Conservation (phyloP, 164 flowering plant species). For the Tinospora cordifolia region DNA sequence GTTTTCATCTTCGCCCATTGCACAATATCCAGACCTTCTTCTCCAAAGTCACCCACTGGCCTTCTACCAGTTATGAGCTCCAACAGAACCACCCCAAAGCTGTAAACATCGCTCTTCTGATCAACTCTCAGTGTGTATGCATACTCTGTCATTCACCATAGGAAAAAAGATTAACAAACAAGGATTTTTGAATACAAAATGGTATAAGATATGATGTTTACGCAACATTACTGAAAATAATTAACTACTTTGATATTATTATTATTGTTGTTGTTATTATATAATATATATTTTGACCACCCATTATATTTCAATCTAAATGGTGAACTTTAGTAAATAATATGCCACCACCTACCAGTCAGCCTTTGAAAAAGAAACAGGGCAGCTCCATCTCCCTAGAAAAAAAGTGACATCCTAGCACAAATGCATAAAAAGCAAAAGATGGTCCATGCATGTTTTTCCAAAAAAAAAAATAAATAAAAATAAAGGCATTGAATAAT, state of each 20-base stretch:
- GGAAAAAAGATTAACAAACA: too few species aligned
- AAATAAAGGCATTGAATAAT: background rate
- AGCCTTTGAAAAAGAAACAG: background rate
- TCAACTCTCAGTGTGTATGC: constrained; percentile 75
- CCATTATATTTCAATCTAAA: background rate
- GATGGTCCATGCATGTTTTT: constrained; percentile 6
- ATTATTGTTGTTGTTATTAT: too few species aligned
- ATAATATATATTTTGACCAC: background rate
- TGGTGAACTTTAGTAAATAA: background rate
- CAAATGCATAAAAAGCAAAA: constrained; percentile 4
- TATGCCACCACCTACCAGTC: background rate
- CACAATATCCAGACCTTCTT: constrained; percentile 66
- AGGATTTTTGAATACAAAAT: too few species aligned
- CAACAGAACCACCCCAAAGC: constrained; percentile 72
- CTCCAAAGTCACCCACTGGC: constrained; percentile 73
- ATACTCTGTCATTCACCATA: constrained; percentile 41
- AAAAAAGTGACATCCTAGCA: constrained; percentile 11
- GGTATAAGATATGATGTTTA: background rate
- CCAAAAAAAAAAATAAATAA: too few species aligned
- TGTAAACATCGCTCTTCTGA: constrained; percentile 78
- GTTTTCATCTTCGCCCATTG: constrained; percentile 54
- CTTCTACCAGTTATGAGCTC: constrained; percentile 60
- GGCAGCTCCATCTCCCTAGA: background rate
- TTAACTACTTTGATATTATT: background rate
- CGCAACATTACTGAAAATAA: background rate